Conservation (phyloP, 2,329 filamentous ascomycete species). For the Penicillium capsulatum region DNA sequence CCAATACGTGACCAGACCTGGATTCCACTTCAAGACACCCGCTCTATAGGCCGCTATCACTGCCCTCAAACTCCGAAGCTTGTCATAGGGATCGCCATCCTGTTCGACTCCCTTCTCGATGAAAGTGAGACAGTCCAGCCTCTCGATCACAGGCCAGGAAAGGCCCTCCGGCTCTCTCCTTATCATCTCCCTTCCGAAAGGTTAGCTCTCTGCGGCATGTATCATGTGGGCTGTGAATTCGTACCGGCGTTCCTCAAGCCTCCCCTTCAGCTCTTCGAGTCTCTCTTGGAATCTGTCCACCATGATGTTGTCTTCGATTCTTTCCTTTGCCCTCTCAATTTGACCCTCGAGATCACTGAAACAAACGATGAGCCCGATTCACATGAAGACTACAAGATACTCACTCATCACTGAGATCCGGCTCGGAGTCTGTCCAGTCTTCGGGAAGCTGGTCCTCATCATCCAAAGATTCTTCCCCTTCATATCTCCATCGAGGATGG, state of each 20-base stretch:
- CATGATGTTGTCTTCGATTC: slow-evolving; percentile 5
- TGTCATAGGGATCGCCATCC: neutral
- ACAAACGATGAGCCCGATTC: neutral
- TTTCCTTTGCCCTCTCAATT: slow-evolving; percentile 5
- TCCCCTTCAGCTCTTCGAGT: neutral
- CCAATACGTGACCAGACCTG: slow-evolving; percentile 8
- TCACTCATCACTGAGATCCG: neutral
- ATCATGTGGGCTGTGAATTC: too few relatives aligned
- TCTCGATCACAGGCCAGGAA: too few relatives aligned
- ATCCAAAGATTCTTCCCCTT: neutral
- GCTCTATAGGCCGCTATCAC: slow-evolving; percentile 3
- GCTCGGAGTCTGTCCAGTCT: slow-evolving; percentile 4
- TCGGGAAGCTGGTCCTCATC: slow-evolving; percentile 7
- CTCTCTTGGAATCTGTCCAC: neutral
- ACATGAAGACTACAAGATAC: neutral
- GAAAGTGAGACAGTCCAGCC: too few relatives aligned
- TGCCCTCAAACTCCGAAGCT: slow-evolving; percentile 3
- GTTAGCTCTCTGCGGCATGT: too few relatives aligned
- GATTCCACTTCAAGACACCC: neutral
- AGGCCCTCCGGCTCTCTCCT: too few relatives aligned
- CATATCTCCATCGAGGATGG: neutral
- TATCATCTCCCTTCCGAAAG: too few relatives aligned
- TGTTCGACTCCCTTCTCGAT: neutral
- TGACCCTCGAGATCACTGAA: slow-evolving; percentile 5
- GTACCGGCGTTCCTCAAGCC: neutral